Base-by-base conservation (phyloP, 2,329 filamentous ascomycete genomes). In the Epichloe festucae region DNA sequence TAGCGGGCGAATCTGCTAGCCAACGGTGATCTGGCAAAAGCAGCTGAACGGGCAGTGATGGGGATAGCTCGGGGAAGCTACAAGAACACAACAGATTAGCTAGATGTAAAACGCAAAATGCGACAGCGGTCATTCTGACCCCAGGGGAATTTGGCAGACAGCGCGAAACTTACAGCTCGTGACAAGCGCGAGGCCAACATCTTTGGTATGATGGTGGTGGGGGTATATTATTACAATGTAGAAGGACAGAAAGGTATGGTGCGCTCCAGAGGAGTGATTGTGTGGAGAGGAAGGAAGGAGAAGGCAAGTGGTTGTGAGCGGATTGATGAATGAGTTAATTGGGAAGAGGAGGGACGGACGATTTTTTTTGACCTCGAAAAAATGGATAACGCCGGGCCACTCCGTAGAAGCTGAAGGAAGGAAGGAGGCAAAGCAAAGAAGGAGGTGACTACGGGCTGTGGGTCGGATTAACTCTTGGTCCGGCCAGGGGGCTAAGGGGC, bases 11-110 rank as follows among this genome's bases (percentile, higher is more conserved):
- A 88, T 63, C 81, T 81, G 58, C 86, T 81, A 59, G 77, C 77
- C 63, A 87, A 70, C 59, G 88, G 82, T 62, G 84, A 79, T 73
- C 84, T 83, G 68, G 82, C 72, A 66, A 80, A 73, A 54, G 79
- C 75, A 62, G 82, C 77, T 65, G 82, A 77, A 71, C 85, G 84
- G 67, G 82, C 74, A 69, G 83, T 75, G 67, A 80, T 73, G 64
- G 84, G 76, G 59, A 78, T 74, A 69, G 86, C 83, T 78, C 89
- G 82, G 67, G 89, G 87, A 72, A 94, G 80, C 86, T 90, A 60
- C 49, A 2, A 46, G 43, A 49, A 39, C 43, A 51, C 49, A 27
- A 44, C 49, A 27, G 21, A 50, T 62, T 62, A 58, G 55, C 48
- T 60, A 52, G 52, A 49, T 17, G 49, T 41, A 52, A 40, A 31